These are phyloP conservation scores for Phytophthora megakarya DNA, from an alignment of 352 stramenopile genomes.

Conservation along the genomic window DNA sequence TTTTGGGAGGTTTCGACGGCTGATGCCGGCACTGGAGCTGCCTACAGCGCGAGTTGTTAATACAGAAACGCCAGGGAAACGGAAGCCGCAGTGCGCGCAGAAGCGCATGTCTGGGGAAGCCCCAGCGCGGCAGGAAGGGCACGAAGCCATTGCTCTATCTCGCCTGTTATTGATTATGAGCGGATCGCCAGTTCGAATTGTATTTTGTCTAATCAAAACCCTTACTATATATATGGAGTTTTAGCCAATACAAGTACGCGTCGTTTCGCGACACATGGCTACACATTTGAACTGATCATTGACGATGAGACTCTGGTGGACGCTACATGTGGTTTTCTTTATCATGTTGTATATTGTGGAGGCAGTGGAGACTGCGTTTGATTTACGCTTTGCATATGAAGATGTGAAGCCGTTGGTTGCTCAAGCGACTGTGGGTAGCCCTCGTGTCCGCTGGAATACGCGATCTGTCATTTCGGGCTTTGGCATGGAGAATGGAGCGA, in stretches of 20 bases:
- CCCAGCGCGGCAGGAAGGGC: conserved; percentile 46
- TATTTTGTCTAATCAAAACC: not conserved
- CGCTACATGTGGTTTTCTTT: not conserved
- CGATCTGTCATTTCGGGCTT: conserved; percentile 57
- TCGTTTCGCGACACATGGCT: conserved; percentile 25
- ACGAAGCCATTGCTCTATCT: conserved; percentile 29
- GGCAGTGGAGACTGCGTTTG: conserved; percentile 17
- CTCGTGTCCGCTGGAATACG: conserved; percentile 66
- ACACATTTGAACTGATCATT: conserved; percentile 7
- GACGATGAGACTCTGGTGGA: conserved; percentile 1
- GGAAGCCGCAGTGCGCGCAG: conserved; percentile 59
- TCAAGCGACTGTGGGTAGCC: conserved; percentile 3
- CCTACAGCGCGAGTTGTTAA: conserved; percentile 17
- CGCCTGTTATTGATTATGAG: not conserved
- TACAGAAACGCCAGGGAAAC: conserved; percentile 15
- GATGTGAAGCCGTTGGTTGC: not conserved
- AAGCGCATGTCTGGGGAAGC: conserved; percentile 41
- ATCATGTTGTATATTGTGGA: not conserved
- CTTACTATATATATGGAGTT: not conserved
- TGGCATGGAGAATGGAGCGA: conserved; percentile 55
- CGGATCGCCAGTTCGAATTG: not conserved
- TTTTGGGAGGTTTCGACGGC: conserved; percentile 22
- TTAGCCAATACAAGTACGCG: conserved; percentile 4
- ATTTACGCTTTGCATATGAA: conserved; percentile 17
- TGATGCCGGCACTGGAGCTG: conserved; percentile 30